A percentile compares a stretch with the other conserved stretches of the same genome.
Conservation (phyloP, 371 early-diverging fungal species). For the Mucor irregularis region DNA sequence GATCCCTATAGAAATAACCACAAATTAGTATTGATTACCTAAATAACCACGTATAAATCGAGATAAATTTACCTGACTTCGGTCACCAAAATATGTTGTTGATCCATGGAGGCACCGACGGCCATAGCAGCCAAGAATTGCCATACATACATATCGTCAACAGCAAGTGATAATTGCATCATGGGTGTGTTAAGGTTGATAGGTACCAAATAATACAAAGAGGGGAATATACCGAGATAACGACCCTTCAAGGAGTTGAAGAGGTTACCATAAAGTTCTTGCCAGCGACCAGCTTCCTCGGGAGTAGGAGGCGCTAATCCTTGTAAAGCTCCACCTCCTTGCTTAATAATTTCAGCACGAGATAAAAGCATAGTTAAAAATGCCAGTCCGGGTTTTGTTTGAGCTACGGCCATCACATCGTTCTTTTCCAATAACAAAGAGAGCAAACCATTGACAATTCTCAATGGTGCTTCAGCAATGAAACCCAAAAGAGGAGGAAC, state of each 20-base stretch:
- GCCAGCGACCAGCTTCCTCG: conserved; percentile 72
- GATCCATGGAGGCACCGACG: conserved; percentile 89
- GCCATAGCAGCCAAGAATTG: conserved; percentile 96
- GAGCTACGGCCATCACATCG: conserved; percentile 79
- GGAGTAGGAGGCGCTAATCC: conserved; percentile 58
- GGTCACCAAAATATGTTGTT: conserved; percentile 89
- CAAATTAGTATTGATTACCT: not conserved
- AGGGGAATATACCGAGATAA: conserved; percentile 77
- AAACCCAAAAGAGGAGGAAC: conserved; percentile 81
- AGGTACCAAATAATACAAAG: conserved; percentile 50
- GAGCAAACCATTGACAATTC: conserved; percentile 76
- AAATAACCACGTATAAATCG: not conserved
- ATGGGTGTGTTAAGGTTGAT: conserved; percentile 50
- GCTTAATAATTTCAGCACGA: conserved; percentile 87
- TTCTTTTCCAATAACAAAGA: conserved; percentile 85
- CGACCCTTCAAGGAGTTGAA: conserved; percentile 76
- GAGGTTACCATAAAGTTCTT: conserved; percentile 72
- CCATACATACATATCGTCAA: conserved; percentile 96
- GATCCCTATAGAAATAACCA: conserved; percentile 52
- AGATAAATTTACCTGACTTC: conserved; percentile 80
- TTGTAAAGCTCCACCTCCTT: conserved; percentile 66
- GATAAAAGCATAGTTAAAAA: conserved; percentile 88
- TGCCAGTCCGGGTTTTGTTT: conserved; percentile 84
- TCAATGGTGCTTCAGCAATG: conserved; percentile 80
- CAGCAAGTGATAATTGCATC: conserved; percentile 36